Evolutionary conservation across 164 flowering plant species (phyloP).

Genomic region (Paratinospora sagittata): DNA sequence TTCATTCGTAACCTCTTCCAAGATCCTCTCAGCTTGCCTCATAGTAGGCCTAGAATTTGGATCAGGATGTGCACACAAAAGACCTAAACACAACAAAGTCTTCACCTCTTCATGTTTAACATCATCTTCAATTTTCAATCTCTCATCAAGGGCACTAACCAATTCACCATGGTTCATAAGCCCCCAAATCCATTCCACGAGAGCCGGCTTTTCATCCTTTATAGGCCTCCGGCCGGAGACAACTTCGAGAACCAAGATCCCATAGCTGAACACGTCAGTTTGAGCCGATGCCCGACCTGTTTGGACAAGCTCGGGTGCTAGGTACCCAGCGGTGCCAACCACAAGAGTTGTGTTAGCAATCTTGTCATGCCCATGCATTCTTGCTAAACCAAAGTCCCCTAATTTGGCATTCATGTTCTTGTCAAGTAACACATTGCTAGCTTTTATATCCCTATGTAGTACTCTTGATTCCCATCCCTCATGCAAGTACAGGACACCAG

Average conservation of each 20-base stretch:
- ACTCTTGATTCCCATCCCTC: slow-evolving; percentile 47
- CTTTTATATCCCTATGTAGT: slow-evolving; percentile 47
- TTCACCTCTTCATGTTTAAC: slow-evolving; percentile 23
- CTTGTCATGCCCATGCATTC: slow-evolving; percentile 29
- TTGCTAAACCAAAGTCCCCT: slow-evolving; percentile 47
- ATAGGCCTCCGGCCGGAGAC: slow-evolving; percentile 35
- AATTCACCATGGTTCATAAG: slow-evolving; percentile 29
- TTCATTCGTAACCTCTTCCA: slow-evolving; percentile 23
- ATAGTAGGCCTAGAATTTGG: slow-evolving; percentile 33
- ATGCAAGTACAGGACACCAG: slow-evolving; percentile 38
- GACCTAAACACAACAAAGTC: slow-evolving; percentile 32
- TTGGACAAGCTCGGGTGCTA: slow-evolving; percentile 45
- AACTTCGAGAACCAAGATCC: slow-evolving; percentile 37
- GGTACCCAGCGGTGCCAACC: slow-evolving; percentile 46
- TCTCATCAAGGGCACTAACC: slow-evolving; percentile 26
- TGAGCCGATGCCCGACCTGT: slow-evolving; percentile 34
- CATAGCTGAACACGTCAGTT: slow-evolving; percentile 45
- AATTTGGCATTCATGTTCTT: slow-evolving; percentile 38
- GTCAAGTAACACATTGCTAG: slow-evolving; percentile 50
- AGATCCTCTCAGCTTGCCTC: slow-evolving; percentile 34
- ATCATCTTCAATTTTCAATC: slow-evolving; percentile 21
- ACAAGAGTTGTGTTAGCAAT: slow-evolving; percentile 29
- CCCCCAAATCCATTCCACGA: slow-evolving; percentile 39
- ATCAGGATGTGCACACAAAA: slow-evolving; percentile 36
- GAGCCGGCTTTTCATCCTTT: slow-evolving; percentile 29